Evolutionary conservation across 139 green algal species (phyloP), one percentile per base, ranked within the genome.

Genomic region (Chlorella sp.): DNA sequence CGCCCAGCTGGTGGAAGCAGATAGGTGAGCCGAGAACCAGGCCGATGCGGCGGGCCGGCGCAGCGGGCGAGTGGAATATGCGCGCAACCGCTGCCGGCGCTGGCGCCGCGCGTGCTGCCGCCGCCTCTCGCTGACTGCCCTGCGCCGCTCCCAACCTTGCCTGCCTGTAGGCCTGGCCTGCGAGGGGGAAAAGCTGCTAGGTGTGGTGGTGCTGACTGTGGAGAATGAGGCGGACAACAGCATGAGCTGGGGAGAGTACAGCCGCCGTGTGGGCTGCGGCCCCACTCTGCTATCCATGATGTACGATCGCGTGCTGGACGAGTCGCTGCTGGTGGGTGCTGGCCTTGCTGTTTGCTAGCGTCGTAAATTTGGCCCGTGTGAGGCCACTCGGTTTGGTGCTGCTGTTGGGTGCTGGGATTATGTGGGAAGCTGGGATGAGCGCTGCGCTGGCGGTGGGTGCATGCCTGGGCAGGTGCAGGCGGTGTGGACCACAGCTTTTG

Each of bases 261-360:
- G 57, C n/a, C 77, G 77, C 22, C 78, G 90, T 34, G 77, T 90
- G 32, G 90, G 90, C 42, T 90, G 85, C 66, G 37, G 81, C 18
- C 75, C 90, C 40, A 90, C 90, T 11, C 24, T 92, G 5, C 68
- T 84, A 4, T 86, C 36, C 61, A 79, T 81, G 60, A 11, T 61
- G 4, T 92, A 90, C 30, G 90, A 92, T n/a, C 86, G 90, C 9
- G 90, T 92, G n/a, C 90, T 92, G 32, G 90, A 92, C 18, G 90
- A 92, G 36, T 5, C 78, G 14, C 86, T 92, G 18, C 36, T 86
- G 87, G 87, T 90, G 79, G n/a, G 86, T 11, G 39, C 7, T 28
- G 24, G 79, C 1, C 7, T 57, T 57, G 5, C 5, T 57, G 48
- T 5, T 5, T 57, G 48, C 48, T 57, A 9, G 48, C 9, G 48